Evolutionary conservation across 441 rosid genomes (phyloP).

Genomic region (Biscutella laevigata): DNA sequence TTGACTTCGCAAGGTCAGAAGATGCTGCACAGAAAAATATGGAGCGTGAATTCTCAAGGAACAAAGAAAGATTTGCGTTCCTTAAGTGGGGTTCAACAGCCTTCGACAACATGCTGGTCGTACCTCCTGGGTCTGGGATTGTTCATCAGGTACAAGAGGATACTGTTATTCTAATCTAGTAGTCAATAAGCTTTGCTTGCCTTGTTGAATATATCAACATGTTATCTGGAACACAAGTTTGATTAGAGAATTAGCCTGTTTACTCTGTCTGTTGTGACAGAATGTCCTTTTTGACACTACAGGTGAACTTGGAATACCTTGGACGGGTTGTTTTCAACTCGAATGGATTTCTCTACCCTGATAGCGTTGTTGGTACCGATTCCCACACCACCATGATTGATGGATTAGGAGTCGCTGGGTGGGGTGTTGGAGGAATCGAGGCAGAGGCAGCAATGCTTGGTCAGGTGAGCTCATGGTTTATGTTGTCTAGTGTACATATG

Average conservation of each 20-base stretch:
- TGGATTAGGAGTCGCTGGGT: conserved; percentile 61
- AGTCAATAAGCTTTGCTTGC: too few relatives aligned
- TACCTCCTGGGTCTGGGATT: conserved; percentile 66
- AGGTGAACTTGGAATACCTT: conserved; percentile 63
- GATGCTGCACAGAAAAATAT: conserved; percentile 41
- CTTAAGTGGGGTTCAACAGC: conserved; percentile 62
- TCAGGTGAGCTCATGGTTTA: conserved; percentile 40
- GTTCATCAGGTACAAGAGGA: too few relatives aligned
- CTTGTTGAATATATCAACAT: not conserved
- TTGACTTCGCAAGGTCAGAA: conserved; percentile 49
- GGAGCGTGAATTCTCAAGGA: conserved; percentile 49
- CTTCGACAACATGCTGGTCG: conserved; percentile 56
- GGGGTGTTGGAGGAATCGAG: conserved; percentile 74
- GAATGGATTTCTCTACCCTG: conserved; percentile 51
- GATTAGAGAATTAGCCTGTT: not conserved
- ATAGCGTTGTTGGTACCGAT: conserved; percentile 60
- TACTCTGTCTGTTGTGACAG: not conserved
- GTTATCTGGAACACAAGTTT: not conserved
- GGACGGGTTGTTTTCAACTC: conserved; percentile 56
- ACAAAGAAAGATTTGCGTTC: conserved; percentile 55
- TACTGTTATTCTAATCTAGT: not conserved
- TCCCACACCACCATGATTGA: conserved; percentile 68
- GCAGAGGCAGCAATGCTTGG: conserved; percentile 70
- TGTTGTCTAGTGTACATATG: too few relatives aligned
- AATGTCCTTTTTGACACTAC: conserved; percentile 6